A percentile compares a stretch with the other conserved stretches of the same genome.
These are phyloP conservation scores for Phytophthora lateralis DNA, from an alignment of 352 stramenopile species.

Conservation along the genomic window DNA sequence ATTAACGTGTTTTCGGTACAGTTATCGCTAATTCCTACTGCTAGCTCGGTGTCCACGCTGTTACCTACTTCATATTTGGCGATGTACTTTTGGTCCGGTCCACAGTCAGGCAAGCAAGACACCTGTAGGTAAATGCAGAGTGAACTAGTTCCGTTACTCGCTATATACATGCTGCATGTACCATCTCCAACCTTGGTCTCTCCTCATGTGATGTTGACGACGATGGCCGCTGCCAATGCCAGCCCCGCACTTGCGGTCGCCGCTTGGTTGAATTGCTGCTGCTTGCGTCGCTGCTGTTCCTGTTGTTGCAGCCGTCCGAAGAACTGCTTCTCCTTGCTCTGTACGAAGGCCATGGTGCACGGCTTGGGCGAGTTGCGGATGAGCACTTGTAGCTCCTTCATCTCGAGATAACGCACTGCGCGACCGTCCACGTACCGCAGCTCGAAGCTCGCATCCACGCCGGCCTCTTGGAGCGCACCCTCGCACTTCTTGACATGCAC, in stretches of 20 bases:
- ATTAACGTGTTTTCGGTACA: background rate
- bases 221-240: conserved; percentile 37
- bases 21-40: too few species aligned
- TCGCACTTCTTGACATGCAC: conserved; percentile 60
- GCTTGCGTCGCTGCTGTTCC: conserved; percentile 33
- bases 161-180: background rate
- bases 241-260: conserved; percentile 34
- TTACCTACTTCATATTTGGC: too few species aligned
- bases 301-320: conserved; percentile 38
- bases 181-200: background rate
- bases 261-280: conserved; percentile 24
- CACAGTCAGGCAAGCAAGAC: background rate
- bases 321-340: conserved; percentile 58
- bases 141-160: background rate
- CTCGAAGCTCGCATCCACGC: conserved; percentile 68
- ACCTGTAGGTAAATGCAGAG: background rate
- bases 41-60: too few species aligned
- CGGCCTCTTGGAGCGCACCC: conserved; percentile 47
- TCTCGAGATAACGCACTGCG: conserved; percentile 62
- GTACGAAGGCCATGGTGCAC: conserved; percentile 64
- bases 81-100: too few species aligned
- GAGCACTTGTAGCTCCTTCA: conserved; percentile 69
- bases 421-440: conserved; percentile 60
- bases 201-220: conserved; percentile 43
- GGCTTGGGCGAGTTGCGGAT: conserved; percentile 64